phyloP scores from a whole-genome alignment of 768 basidiomycete species.

The Hypsizygus marmoreus region DNA sequence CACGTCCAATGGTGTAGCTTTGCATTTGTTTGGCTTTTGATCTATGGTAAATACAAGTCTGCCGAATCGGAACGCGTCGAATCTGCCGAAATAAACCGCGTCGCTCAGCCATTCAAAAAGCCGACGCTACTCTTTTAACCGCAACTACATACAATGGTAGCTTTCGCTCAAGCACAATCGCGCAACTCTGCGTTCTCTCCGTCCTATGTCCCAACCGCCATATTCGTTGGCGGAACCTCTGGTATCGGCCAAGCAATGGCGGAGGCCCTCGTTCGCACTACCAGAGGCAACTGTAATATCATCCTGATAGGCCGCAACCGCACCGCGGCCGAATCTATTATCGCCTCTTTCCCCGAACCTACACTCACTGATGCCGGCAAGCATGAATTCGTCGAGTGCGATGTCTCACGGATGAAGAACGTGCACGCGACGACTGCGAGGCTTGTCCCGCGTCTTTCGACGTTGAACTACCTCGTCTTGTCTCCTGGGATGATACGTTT shows the following conservation, averaged over 20 bases:
- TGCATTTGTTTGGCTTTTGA: too few species aligned
- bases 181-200: slow-evolving; percentile 33
- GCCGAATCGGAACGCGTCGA: too few species aligned
- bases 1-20: too few species aligned
- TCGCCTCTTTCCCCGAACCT: slow-evolving; percentile 42
- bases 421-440: slow-evolving; percentile 35
- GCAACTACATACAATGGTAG: slow-evolving; percentile 25
- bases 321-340: slow-evolving; percentile 45
- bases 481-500: slow-evolving; percentile 44
- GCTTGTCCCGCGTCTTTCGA: slow-evolving; percentile 35
- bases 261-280: slow-evolving; percentile 43
- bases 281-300: slow-evolving; percentile 53
- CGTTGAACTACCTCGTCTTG: slow-evolving; percentile 56
- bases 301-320: slow-evolving; percentile 55
- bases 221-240: slow-evolving; percentile 48
- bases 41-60: too few species aligned
- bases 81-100: too few species aligned
- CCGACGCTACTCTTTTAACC: too few species aligned
- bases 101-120: too few species aligned
- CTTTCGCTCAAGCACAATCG: slow-evolving; percentile 28
- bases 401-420: slow-evolving; percentile 53
- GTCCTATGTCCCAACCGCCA: slow-evolving; percentile 29
- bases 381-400: slow-evolving; percentile 56
- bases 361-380: slow-evolving; percentile 14
- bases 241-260: slow-evolving; percentile 54